These are phyloP conservation scores for Apium graveolens DNA, from an alignment of 129 eudicot species.

Conservation along the genomic window DNA sequence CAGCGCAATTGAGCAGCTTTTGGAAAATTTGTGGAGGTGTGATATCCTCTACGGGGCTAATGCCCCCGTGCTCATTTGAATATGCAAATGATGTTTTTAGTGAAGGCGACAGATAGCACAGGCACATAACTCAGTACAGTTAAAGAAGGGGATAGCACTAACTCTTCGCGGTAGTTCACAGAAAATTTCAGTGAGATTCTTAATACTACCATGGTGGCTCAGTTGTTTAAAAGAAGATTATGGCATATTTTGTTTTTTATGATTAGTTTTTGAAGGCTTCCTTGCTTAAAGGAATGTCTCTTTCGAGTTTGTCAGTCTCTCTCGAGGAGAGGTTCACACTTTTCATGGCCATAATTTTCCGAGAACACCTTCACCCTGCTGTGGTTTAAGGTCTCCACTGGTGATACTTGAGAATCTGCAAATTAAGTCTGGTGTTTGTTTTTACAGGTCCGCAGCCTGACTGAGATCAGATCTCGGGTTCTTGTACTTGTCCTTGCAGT, in stretches of 20 bases:
- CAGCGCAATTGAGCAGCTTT: conserved; percentile 50
- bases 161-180: not conserved
- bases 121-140: not conserved
- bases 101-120: not conserved
- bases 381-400: conserved; percentile 10
- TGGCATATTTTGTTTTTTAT: conserved; percentile 30
- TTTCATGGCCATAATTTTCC: conserved; percentile 36
- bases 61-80: not conserved
- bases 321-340: conserved; percentile 19
- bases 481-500: not conserved
- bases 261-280: conserved; percentile 41
- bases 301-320: conserved; percentile 25
- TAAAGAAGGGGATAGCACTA: not conserved
- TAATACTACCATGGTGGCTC: conserved; percentile 11
- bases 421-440: conserved; percentile 12
- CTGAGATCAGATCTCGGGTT: conserved; percentile 1
- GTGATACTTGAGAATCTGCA: not conserved
- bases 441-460: not conserved
- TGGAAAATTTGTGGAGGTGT: conserved; percentile 73
- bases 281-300: conserved; percentile 1
- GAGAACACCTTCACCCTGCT: conserved; percentile 28
- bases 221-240: conserved; percentile 47
- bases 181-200: conserved; percentile 13
- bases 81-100: conserved; percentile 12
- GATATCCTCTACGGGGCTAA: conserved; percentile 44